These are phyloP conservation scores for Aspergillus neoniger DNA, from an alignment of 2,329 filamentous ascomycete genomes.

Conservation along the genomic window DNA sequence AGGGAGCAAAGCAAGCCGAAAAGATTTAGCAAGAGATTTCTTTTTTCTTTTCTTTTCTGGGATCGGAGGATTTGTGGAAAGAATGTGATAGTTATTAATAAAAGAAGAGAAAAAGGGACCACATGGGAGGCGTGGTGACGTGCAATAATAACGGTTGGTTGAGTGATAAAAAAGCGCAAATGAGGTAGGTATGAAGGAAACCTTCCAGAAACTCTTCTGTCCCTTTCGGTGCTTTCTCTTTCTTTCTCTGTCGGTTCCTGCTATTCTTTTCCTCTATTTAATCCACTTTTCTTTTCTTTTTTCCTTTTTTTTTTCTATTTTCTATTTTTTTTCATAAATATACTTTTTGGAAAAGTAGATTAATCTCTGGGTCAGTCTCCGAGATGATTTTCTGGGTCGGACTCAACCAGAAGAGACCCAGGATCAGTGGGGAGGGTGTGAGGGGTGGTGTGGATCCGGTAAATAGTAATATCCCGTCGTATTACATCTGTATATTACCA, in stretches of 20 bases:
- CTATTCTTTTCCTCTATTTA: not conserved
- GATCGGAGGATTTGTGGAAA: slow-evolving; percentile 19
- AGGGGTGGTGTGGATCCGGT: slow-evolving; percentile 17
- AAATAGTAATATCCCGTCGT: slow-evolving; percentile 5
- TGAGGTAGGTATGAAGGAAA: slow-evolving; percentile 8
- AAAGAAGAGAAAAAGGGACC: slow-evolving; percentile 20
- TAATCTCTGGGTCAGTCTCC: slow-evolving; percentile 7
- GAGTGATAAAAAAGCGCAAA: slow-evolving; percentile 8
- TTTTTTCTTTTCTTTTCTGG: not conserved
- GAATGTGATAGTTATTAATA: slow-evolving; percentile 23
- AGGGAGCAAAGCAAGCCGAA: not conserved
- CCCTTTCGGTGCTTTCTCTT: not conserved
- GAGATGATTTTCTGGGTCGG: slow-evolving; percentile 27
- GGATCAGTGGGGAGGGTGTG: slow-evolving; percentile 20
- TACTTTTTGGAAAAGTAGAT: not conserved
- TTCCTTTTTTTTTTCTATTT: not conserved
- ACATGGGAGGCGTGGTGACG: slow-evolving; percentile 22
- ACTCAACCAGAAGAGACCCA: slow-evolving; percentile 17
- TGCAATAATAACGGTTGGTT: slow-evolving; percentile 16
- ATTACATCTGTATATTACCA: slow-evolving; percentile 1
- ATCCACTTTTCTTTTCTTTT: slow-evolving; percentile 5
- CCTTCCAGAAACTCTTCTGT: slow-evolving; percentile 14
- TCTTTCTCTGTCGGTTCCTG: not conserved
- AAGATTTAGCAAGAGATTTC: slow-evolving; percentile 4
- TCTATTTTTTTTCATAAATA: slow-evolving; percentile 6